These are phyloP conservation scores for Geotrichum restrictum DNA, from an alignment of 1,139 yeast genomes.

Conservation along the genomic window DNA sequence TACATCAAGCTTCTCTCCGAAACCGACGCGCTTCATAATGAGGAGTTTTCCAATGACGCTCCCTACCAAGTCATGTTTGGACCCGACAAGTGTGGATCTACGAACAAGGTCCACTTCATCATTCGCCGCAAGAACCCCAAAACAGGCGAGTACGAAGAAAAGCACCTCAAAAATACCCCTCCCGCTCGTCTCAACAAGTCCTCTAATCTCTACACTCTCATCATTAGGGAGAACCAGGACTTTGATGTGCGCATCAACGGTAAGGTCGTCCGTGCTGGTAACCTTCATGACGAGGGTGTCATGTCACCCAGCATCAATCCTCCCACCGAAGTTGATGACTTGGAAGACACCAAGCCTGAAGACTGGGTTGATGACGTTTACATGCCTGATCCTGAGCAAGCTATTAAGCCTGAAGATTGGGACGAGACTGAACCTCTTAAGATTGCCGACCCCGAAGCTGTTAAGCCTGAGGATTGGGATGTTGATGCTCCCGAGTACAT, in stretches of 20 bases:
- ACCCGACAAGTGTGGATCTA: constrained; percentile 83
- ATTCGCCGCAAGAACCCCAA: constrained; percentile 55
- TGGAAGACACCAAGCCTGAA: constrained; percentile 58
- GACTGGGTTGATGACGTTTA: constrained; percentile 72
- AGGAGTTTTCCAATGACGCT: constrained; percentile 55
- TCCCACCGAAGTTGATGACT: constrained; percentile 59
- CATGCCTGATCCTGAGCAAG: constrained; percentile 63
- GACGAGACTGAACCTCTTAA: constrained; percentile 60
- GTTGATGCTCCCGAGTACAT: constrained; percentile 57
- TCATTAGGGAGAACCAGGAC: constrained; percentile 58
- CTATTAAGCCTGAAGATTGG: constrained; percentile 74
- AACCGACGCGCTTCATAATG: constrained; percentile 44
- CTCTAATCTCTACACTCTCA: constrained; percentile 68
- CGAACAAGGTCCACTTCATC: constrained; percentile 75
- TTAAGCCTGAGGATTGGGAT: constrained; percentile 75
- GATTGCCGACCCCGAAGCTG: constrained; percentile 63
- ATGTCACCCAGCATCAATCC: constrained; percentile 65
- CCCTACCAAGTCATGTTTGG: constrained; percentile 91
- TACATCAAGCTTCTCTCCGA: constrained; percentile 68
- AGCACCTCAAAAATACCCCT: constrained; percentile 62
- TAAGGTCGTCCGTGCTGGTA: constrained; percentile 64
- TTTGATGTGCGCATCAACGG: constrained; percentile 84
- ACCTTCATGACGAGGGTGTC: constrained; percentile 50
- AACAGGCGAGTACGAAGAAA: constrained; percentile 61
- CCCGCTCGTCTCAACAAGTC: constrained; percentile 55